phyloP scores from a whole-genome alignment of 2,329 filamentous ascomycete species.

The Zasmidium citrigriseum region DNA sequence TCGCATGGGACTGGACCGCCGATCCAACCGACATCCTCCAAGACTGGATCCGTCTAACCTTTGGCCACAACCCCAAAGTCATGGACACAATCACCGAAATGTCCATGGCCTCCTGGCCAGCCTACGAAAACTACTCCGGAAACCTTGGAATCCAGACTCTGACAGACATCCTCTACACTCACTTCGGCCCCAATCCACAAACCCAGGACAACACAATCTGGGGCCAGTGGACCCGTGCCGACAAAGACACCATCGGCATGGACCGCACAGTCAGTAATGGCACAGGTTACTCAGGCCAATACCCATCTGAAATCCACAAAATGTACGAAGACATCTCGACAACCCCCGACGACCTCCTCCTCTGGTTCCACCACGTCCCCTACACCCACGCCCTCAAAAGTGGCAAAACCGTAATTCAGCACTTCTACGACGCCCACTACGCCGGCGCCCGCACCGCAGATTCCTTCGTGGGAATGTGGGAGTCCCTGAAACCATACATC shows the following conservation, averaged over 20 bases:
- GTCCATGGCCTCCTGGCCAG: slow-evolving; percentile 69
- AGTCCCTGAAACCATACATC: slow-evolving; percentile 55
- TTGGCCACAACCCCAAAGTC: slow-evolving; percentile 57
- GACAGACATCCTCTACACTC: slow-evolving; percentile 66
- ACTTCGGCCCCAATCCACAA: slow-evolving; percentile 68
- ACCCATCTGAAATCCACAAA: slow-evolving; percentile 60
- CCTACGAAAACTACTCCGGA: slow-evolving; percentile 70
- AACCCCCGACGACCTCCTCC: slow-evolving; percentile 66
- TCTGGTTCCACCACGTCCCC: slow-evolving; percentile 75
- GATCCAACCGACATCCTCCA: slow-evolving; percentile 56
- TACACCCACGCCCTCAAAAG: slow-evolving; percentile 65
- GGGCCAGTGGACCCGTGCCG: slow-evolving; percentile 73
- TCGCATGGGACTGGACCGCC: slow-evolving; percentile 64
- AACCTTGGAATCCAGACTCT: slow-evolving; percentile 71
- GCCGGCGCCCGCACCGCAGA: slow-evolving; percentile 61
- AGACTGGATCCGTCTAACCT: slow-evolving; percentile 70
- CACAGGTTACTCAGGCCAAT: slow-evolving; percentile 66
- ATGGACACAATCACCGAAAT: slow-evolving; percentile 61
- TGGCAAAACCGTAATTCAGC: slow-evolving; percentile 68
- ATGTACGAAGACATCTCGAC: slow-evolving; percentile 62
- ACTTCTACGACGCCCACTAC: slow-evolving; percentile 67
- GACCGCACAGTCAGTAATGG: slow-evolving; percentile 69
- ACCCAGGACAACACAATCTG: slow-evolving; percentile 68
- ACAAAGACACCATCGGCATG: slow-evolving; percentile 64
- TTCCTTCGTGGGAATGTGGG: slow-evolving; percentile 58